A percentile compares a stretch with the other conserved stretches of the same genome.
phyloP scores from a whole-genome alignment of 176 grass and related monocot species.

The Oropetium thomaeum region DNA sequence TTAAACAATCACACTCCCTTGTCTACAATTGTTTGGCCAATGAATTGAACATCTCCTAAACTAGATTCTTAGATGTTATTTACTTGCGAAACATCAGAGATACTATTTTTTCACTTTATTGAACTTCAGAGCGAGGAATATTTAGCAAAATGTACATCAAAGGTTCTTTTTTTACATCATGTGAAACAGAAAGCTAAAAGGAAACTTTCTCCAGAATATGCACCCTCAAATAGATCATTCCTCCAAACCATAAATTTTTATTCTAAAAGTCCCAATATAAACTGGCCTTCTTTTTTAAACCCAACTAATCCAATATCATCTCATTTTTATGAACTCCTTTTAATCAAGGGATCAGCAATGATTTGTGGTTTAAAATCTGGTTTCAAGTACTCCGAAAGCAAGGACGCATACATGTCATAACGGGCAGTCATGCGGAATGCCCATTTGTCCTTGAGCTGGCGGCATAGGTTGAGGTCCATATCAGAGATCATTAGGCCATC shows the following conservation, averaged over 20 bases:
- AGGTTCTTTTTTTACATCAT: slow-evolving; percentile 40
- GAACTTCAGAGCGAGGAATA: neutral
- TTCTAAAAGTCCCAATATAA: neutral
- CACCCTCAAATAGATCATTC: slow-evolving; percentile 12
- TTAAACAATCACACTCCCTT: neutral
- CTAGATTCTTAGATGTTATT: neutral
- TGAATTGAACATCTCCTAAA: neutral
- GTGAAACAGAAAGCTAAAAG: neutral
- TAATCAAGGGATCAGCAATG: slow-evolving; percentile 66
- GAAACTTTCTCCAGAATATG: neutral
- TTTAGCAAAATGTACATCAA: slow-evolving; percentile 14
- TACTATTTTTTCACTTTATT: neutral
- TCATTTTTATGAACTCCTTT: slow-evolving; percentile 43
- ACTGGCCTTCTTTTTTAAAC: neutral
- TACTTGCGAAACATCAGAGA: neutral
- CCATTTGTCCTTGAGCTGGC: slow-evolving; percentile 98
- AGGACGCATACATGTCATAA: slow-evolving; percentile 70
- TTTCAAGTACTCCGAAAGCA: slow-evolving; percentile 73
- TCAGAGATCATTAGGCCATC: slow-evolving; percentile 89
- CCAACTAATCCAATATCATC: neutral
- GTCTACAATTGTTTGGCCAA: neutral
- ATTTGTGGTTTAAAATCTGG: slow-evolving; percentile 77
- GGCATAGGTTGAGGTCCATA: slow-evolving; percentile 93
- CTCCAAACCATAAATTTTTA: neutral
- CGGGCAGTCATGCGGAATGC: slow-evolving; percentile 93